Base-by-base conservation (phyloP, 179 eudicot genomes). In the Beta corolliflora region DNA sequence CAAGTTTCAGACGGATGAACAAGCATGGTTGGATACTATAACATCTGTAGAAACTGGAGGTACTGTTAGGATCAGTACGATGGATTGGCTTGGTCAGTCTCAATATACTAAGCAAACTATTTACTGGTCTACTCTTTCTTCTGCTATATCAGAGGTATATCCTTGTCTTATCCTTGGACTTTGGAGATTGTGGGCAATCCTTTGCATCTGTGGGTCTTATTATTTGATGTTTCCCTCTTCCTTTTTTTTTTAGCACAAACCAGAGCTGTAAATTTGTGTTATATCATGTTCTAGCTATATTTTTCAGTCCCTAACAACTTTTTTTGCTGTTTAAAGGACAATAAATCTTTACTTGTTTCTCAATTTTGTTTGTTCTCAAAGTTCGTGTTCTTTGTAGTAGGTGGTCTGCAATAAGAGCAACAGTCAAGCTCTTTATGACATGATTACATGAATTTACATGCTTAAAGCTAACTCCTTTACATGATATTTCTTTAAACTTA, bases 21-120 rank as follows among this genome's bases (percentile, higher is more conserved):
- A 94, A 81, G 97, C 91, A 76, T 94, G 97, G 98, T 81, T 93
- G 61, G 97, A 90, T 66, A 92, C 98, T 16, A 91, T 93, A 58
- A 90, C 81, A 80, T 94, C 98, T 21, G 98, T 93, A 16, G 88
- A 90, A 78, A 61, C 50, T 71, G 93, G 97, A 61, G 91, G 70
- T 65, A 82, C 88, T 60, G 87, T 94, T 29, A 87, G 95, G 82
- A 91, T 94, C 71, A 94, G 80, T 84, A 91, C 97, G 1, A 94
- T 94, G 98, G 98, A 94, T 85, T 94, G 95, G 97, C 97, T 92
- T 66, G 98, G 98, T 80, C 98, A 94, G 80, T 94, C 98, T 60
- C 88, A 87, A 70, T 94, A 85, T 84, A 80, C 82, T 29, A 29
- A 79, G 23, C 84, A 81, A 82, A 91, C 92, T 15, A 85, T 90